phyloP scores from a whole-genome alignment of 108 stramenopile species.

The Thalassiosira profunda region DNA sequence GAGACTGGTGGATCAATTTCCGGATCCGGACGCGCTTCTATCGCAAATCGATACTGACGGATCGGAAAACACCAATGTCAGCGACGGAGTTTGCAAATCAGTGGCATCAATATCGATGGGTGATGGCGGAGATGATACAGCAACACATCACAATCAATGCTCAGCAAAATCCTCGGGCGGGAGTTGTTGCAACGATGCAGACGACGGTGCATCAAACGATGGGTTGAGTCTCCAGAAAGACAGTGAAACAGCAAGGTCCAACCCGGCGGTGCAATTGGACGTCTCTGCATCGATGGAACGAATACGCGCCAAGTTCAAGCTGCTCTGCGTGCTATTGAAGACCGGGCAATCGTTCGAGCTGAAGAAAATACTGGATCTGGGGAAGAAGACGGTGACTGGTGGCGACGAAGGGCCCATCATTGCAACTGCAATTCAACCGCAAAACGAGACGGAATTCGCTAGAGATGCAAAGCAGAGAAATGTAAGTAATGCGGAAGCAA shows the following conservation, averaged over 20 bases:
- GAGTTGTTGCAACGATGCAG: background rate
- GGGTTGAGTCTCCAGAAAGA: background rate
- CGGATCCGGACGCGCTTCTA: slow-evolving; percentile 28
- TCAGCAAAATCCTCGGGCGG: no score
- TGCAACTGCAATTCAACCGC: no score
- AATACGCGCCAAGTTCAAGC: slow-evolving; percentile 37
- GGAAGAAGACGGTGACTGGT: no score
- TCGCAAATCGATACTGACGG: background rate
- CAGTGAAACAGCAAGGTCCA: slow-evolving; percentile 10
- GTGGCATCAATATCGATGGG: no score
- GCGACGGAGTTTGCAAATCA: no score
- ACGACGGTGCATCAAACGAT: background rate
- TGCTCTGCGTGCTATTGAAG: slow-evolving; percentile 20
- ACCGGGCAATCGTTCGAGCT: slow-evolving; percentile 21
- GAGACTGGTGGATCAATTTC: slow-evolving; percentile 25
- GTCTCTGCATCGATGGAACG: slow-evolving; percentile 16
- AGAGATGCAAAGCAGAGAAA: no score
- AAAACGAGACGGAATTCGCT: no score
- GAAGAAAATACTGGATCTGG: slow-evolving; percentile 8
- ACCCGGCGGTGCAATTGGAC: slow-evolving; percentile 1
- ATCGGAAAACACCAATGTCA: background rate
- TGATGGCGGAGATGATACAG: no score
- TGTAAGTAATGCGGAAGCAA: no score
- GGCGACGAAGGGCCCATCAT: no score
- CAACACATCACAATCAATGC: no score